Conservation (phyloP, 2,329 filamentous ascomycete genomes). For the Aspergillus thermomutatus region DNA sequence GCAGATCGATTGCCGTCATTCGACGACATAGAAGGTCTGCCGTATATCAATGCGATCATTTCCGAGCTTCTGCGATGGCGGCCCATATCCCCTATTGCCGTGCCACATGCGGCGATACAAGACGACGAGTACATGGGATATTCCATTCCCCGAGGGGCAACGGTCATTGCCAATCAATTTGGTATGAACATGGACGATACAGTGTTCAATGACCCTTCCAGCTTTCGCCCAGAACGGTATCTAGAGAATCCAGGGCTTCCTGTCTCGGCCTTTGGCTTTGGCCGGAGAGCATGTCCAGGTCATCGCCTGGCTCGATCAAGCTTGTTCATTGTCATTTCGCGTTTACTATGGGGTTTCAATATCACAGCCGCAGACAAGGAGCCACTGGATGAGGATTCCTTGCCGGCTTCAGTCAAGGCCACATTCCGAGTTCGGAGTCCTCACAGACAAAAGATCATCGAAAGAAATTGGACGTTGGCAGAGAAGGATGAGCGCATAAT, state of each 20-base stretch:
- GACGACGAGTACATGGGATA: constrained; percentile 50
- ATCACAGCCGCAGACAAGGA: not conserved
- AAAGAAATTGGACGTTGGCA: not conserved
- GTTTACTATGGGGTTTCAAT: constrained; percentile 9
- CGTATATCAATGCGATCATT: constrained; percentile 32
- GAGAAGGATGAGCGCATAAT: constrained; percentile 5
- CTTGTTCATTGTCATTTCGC: constrained; percentile 7
- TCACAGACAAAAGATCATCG: not conserved
- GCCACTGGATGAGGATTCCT: not conserved
- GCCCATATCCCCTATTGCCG: constrained; percentile 42
- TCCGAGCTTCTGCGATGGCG: constrained; percentile 37
- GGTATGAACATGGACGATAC: constrained; percentile 40
- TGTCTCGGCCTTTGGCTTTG: constrained; percentile 11
- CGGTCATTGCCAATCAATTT: constrained; percentile 42
- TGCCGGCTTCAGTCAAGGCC: constrained; percentile 4
- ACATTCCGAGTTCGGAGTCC: not conserved
- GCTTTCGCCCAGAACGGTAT: constrained; percentile 36
- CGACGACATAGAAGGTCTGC: constrained; percentile 26
- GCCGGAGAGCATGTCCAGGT: constrained; percentile 9
- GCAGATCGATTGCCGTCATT: constrained; percentile 27
- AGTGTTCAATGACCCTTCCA: constrained; percentile 35
- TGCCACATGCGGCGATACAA: constrained; percentile 45
- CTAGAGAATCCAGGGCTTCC: constrained; percentile 13
- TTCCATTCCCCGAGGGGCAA: constrained; percentile 46
- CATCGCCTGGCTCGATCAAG: constrained; percentile 2